Evolutionary conservation across 345 rosid species (phyloP), one percentile per base, ranked within the genome.

Genomic region (Linum trigynum): DNA sequence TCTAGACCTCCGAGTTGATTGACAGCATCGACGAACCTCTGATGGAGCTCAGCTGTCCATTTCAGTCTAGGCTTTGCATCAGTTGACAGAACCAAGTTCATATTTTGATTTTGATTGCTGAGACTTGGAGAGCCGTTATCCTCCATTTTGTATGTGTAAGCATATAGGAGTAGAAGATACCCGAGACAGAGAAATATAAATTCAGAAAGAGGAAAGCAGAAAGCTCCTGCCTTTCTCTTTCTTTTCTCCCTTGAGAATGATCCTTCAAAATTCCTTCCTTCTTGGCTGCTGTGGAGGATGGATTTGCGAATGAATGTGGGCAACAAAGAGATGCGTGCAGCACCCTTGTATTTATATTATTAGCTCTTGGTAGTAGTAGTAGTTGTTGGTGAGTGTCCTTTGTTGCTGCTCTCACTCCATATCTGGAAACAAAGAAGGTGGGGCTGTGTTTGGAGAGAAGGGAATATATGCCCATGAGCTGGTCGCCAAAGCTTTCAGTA

Each of bases 31-130:
- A 84, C 79, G 75, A 94, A 94, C 70, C 83, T 79, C 38, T 80
- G 92, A 78, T 90, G 99, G 58, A 94, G 96, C 76, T 94, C 99
- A 59, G 84, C 79, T 71, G 90, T 86, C 99, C 99, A 90, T 77
- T 94, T 94, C 38, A 94, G 83, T 80, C 96, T 90, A 57, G 99
- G 99, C 76, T 94, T 94, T 43, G 96, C 88, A 82, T 94, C 97
- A 40, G 88, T 78, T 40, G 99, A 90, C 70, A 88, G 71, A 58
- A 88, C 82, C 80, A 88, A 83, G 70, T 71, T 86, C 96, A 84
- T 85, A 65, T 77, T 81, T 43, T 74, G 79, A 69, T 76, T 84
- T 63, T 77, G 86, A 68, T 69, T 69, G 57, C 69, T 23, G 32
- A 23, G 32, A 23, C 32, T 23, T 23, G 32, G 32, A 23, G 32